A percentile compares a stretch with the other conserved stretches of the same genome.
These are phyloP conservation scores for Theobroma grandiflorum DNA, from an alignment of 441 rosid species.

Conservation along the genomic window DNA sequence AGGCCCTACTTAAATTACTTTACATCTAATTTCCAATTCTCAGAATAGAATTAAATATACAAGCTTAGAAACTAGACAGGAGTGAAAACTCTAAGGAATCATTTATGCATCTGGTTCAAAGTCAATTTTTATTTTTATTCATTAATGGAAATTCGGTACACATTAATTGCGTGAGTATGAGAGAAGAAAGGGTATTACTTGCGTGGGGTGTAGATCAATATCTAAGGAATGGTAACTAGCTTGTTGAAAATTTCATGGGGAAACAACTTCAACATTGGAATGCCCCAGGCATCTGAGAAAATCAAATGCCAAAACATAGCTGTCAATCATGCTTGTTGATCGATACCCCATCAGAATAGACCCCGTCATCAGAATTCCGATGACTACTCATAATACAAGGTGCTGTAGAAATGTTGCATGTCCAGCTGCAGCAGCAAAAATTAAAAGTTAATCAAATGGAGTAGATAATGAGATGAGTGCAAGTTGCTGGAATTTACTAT, in stretches of 20 bases:
- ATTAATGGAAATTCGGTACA: background rate
- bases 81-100: background rate
- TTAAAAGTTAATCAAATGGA: background rate
- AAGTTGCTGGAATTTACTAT: background rate
- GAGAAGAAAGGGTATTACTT: slow-evolving; percentile 35
- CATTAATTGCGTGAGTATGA: background rate
- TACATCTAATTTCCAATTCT: background rate
- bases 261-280: slow-evolving; percentile 74
- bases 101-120: background rate
- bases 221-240: slow-evolving; percentile 65
- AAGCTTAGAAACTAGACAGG: background rate
- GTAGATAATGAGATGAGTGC: background rate
- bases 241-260: slow-evolving; percentile 61
- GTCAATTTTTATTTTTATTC: background rate
- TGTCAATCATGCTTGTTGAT: slow-evolving; percentile 59
- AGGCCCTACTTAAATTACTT: background rate
- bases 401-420: slow-evolving; percentile 76
- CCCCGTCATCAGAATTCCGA: slow-evolving; percentile 77
- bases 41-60: background rate
- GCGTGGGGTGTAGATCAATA: slow-evolving; percentile 87
- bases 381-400: slow-evolving; percentile 49
- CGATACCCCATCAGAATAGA: slow-evolving; percentile 65
- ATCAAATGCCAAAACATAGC: slow-evolving; percentile 71
- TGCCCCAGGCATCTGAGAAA: slow-evolving; percentile 86
- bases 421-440: slow-evolving; percentile 55